Base-by-base conservation (phyloP, 2,329 filamentous ascomycete species). In the Fusarium incarnatum region DNA sequence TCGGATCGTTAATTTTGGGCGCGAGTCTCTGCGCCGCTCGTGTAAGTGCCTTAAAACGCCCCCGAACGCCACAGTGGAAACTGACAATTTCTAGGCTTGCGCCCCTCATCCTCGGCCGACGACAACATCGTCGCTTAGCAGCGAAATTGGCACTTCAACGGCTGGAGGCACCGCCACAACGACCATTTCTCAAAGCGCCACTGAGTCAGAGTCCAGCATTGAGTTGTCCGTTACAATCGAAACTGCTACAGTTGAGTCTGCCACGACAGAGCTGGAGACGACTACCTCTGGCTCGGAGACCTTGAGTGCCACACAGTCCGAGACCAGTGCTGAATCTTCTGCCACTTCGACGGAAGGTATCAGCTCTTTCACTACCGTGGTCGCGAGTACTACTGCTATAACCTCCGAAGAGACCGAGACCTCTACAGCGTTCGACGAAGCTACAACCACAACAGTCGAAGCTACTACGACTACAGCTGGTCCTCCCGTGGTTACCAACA, bases 81-180 rank as follows among this genome's bases (percentile, higher is more conserved):
- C 42, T 57, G 10, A 60, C 18, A 8, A 22, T 11, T 28, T 34
- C n/a, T 18, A 60, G 58, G 58, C 58, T 28, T 60, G 44, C n/a
- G 58, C 20, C 7, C 58, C 57, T 6, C n/a, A 57, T 47, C 34
- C 58, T 13, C 42, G 52, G 2, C 16, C 44, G 13, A 8, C 56
- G 3, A 46, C 56, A 5, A 41, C 48, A 6, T 40, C 15, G 30
- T 34, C 30, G 6, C 3, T 57, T 13, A 20, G 2, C 16, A 32
- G 25, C 25, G 16, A 53, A 4, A 10, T 18, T 10, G 32, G 5
- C 16, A 34, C 32, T 6, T 3, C 32, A 34, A 34, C 42, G 10
- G 42, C 6, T 11, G 9, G 0, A 25, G 23, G 13, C 42, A 10
- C 18, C n/a, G 18, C 11, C 27, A 34, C 37, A 42, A 53, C 37